Base-by-base conservation (phyloP, 495 filamentous ascomycete species). In the Podospora sp. region DNA sequence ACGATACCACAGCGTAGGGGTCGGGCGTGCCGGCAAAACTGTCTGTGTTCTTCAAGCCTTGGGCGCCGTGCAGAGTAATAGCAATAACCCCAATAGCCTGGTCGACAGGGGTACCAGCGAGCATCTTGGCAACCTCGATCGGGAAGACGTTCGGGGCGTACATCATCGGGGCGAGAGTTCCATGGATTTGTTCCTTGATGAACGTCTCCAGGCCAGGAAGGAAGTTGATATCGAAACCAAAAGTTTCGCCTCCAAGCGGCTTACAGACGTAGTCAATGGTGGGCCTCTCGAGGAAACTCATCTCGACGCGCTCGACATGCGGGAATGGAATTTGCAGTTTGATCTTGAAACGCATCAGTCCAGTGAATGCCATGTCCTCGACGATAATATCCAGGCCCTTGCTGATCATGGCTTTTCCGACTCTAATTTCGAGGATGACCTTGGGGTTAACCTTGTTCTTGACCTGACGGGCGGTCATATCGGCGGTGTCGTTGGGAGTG, bases 221-320 rank as follows among this genome's bases (percentile, higher is more conserved):
- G 81, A 98, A 97, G 79, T 97, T 97, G 81, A 99, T 97, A 76
- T 99, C 95, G 76, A 99, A 97, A 59, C 95, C 95, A 65, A 99
- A 90, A 9, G 84, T 91, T 50, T 98, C 96, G 67, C 96, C 96
- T 68, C 96, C 95, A 55, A 99, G 87, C 11, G 95, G 95, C 78
- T 99, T 99, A 83, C 95, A 96, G 60, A 92, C 93, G 75, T 97
- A 99, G 74, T 98, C 95, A 71, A 99, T 90, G 1, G 87, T 89
- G 3, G 84, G 85, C 12, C 79, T 76, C 67, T 87, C 84, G 59
- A 97, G 77, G 83, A 97, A 97, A 77, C 88, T 94, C 76, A 97
- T 91, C 68, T 97, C 94, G 63, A 97, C 85, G 65, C 89, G 92
- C 68, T 97, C 92, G 49, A 99, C 90, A 73, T 98, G 96, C 6